phyloP scores from a whole-genome alignment of 2,329 filamentous ascomycete species.

The Plectosphaerella plurivora region DNA sequence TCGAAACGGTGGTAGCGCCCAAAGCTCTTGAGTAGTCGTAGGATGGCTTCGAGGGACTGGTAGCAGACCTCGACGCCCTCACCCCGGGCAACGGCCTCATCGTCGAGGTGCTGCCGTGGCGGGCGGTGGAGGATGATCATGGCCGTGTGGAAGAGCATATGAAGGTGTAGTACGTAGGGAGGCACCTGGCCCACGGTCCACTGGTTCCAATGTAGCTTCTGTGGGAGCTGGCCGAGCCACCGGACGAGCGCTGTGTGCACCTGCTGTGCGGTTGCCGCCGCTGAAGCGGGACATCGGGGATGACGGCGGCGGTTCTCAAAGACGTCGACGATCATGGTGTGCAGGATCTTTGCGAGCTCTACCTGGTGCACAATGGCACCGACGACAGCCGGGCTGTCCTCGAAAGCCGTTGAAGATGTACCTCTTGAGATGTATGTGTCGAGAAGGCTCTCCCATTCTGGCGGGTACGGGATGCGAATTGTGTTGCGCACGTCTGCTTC shows the following conservation, averaged over 20 bases:
- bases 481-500: conserved; percentile 46
- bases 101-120: conserved; percentile 36
- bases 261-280: conserved; percentile 36
- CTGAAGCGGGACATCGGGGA: conserved; percentile 30
- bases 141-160: conserved; percentile 45
- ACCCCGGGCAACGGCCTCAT: conserved; percentile 29
- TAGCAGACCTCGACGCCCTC: conserved; percentile 47
- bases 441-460: conserved; percentile 41
- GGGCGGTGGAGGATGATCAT: conserved; percentile 49
- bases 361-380: conserved; percentile 41
- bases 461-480: conserved; percentile 42
- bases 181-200: conserved; percentile 43
- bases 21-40: conserved; percentile 39
- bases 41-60: conserved; percentile 39
- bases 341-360: conserved; percentile 43
- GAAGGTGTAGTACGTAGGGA: conserved; percentile 40
- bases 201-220: conserved; percentile 45
- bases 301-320: conserved; percentile 42
- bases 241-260: conserved; percentile 42
- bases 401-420: conserved; percentile 38
- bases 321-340: conserved; percentile 44
- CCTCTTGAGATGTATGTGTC: conserved; percentile 42
- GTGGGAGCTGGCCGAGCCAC: conserved; percentile 40
- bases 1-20: conserved; percentile 36
- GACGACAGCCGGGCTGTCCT: conserved; percentile 38